A percentile compares a stretch with the other conserved stretches of the same genome.
Evolutionary conservation across 2,329 filamentous ascomycete genomes (phyloP).

Genomic region (Parastagonospora nodorum): DNA sequence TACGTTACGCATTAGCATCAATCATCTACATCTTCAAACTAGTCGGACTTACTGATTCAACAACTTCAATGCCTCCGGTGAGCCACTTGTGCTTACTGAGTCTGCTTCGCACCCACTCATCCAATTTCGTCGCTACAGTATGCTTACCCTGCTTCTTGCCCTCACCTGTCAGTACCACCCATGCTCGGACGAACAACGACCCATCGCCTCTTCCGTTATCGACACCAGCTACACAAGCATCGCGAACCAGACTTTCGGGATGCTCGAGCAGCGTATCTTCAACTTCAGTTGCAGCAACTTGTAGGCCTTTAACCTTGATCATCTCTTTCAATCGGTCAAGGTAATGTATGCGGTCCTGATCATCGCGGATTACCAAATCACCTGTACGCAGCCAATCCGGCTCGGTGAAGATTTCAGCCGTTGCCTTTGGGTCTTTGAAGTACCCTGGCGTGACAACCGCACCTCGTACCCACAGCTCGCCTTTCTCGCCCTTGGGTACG

Average conservation of each 20-base stretch:
- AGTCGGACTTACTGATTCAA: conserved; percentile 27
- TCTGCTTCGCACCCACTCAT: conserved; percentile 25
- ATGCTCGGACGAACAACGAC: conserved; percentile 35
- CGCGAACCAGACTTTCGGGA: conserved; percentile 32
- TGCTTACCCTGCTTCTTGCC: conserved; percentile 19
- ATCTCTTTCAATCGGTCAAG: conserved; percentile 51
- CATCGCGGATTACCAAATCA: conserved; percentile 34
- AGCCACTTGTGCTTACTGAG: conserved; percentile 39
- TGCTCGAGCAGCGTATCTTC: conserved; percentile 54
- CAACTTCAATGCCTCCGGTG: conserved; percentile 35
- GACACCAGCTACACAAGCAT: conserved; percentile 41
- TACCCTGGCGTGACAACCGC: conserved; percentile 38
- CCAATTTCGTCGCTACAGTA: conserved; percentile 22
- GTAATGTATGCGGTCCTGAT: conserved; percentile 29
- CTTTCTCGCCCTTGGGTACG: conserved; percentile 28
- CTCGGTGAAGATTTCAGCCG: conserved; percentile 34
- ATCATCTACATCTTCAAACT: not conserved
- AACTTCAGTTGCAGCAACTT: conserved; percentile 57
- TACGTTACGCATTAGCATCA: conserved; percentile 4
- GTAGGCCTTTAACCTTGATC: conserved; percentile 56
- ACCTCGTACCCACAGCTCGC: conserved; percentile 35
- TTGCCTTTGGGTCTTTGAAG: conserved; percentile 35
- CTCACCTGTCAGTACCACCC: conserved; percentile 31
- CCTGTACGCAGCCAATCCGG: conserved; percentile 35
- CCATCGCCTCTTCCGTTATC: conserved; percentile 37